Conservation (phyloP, 345 rosid genomes). For the Citrus glauca region DNA sequence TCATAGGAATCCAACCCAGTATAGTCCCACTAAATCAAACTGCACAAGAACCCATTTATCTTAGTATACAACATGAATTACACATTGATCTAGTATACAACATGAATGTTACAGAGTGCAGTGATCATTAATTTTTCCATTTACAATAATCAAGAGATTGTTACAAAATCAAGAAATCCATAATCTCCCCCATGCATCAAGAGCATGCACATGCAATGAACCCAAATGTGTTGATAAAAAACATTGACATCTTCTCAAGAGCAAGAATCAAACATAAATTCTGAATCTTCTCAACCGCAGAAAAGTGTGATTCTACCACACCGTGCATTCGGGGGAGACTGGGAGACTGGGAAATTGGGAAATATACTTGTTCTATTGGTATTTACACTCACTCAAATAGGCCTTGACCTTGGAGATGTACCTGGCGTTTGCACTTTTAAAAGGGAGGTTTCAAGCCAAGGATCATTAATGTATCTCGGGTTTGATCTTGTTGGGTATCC, state of each 20-base stretch:
- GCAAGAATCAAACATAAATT: not conserved
- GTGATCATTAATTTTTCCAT: conserved; percentile 15
- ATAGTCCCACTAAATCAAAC: too few relatives aligned
- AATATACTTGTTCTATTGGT: conserved; percentile 3
- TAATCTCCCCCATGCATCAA: not conserved
- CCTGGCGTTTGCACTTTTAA: conserved; percentile 45
- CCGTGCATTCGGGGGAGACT: conserved; percentile 7
- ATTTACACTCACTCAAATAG: conserved; percentile 41
- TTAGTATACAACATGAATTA: too few relatives aligned
- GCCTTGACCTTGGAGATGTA: conserved; percentile 53
- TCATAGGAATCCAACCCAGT: too few relatives aligned
- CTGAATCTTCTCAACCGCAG: not conserved
- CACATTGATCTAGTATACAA: conserved; percentile 16
- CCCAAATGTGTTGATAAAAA: conserved; percentile 2
- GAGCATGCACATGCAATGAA: not conserved
- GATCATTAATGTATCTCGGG: conserved; percentile 31
- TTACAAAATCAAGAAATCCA: conserved; percentile 7
- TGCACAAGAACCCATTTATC: too few relatives aligned
- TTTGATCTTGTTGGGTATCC: conserved; percentile 43
- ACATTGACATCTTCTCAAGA: not conserved
- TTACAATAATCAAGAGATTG: conserved; percentile 23
- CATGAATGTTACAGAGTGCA: conserved; percentile 16
- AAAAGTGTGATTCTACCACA: not conserved
- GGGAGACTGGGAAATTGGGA: not conserved
- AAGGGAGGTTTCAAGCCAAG: conserved; percentile 37